These are phyloP conservation scores for Eimeria praecox DNA, from an alignment of 169 alveolate species.

Conservation along the genomic window DNA sequence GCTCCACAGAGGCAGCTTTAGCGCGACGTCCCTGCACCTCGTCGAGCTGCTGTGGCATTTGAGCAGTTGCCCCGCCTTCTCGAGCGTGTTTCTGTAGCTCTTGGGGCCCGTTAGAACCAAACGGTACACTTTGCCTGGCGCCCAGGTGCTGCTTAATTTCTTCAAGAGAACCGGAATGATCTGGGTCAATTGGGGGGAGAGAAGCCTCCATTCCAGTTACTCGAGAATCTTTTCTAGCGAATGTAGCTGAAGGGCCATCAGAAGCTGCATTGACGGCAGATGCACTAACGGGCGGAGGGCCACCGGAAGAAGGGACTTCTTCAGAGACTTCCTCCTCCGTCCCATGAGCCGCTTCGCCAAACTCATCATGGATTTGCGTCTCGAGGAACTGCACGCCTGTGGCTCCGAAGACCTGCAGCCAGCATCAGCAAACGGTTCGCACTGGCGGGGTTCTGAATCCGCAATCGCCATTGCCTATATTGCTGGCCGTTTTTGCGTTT, in stretches of 20 bases:
- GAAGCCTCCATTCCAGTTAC: neutral
- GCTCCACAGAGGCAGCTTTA: constrained; percentile 1
- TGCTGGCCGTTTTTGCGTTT: neutral
- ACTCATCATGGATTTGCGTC: constrained; percentile 68
- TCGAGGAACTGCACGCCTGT: constrained; percentile 90
- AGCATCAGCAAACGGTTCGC: neutral
- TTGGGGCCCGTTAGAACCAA: neutral
- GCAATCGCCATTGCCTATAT: neutral
- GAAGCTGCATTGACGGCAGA: constrained; percentile 16
- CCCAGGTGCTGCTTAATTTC: neutral
- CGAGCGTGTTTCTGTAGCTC: neutral
- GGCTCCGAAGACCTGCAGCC: constrained; percentile 87
- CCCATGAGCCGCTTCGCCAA: neutral
- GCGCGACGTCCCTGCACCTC: neutral
- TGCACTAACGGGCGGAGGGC: neutral
- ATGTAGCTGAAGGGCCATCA: neutral
- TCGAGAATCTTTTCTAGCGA: neutral
- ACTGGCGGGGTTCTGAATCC: neutral
- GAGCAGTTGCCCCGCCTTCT: neutral
- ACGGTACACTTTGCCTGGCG: neutral
- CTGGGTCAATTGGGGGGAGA: neutral
- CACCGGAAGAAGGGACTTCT: neutral
- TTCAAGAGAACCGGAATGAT: neutral
- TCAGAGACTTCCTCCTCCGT: constrained; percentile 14
- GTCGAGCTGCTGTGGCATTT: neutral